Evolutionary conservation across 331 rosid genomes (phyloP).

Genomic region (Acacia pycnantha): DNA sequence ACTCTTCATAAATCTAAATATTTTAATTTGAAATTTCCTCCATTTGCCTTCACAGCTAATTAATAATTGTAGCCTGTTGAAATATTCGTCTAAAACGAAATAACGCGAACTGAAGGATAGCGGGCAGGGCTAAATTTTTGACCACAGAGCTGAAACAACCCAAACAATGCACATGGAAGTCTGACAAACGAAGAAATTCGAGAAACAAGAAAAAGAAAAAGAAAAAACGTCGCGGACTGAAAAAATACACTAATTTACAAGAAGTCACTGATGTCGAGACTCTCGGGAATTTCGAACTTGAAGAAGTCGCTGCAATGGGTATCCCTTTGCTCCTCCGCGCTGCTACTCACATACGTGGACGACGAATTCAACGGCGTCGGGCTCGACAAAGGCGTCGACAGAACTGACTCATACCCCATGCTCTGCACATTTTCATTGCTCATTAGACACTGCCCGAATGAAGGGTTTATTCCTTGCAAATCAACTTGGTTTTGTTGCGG

Average conservation of each 20-base stretch:
- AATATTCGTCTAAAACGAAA: neutral
- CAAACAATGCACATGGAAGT: slow-evolving; percentile 24
- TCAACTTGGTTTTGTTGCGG: slow-evolving; percentile 40
- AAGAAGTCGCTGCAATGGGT: slow-evolving; percentile 67
- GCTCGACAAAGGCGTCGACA: slow-evolving; percentile 67
- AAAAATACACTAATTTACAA: slow-evolving; percentile 46
- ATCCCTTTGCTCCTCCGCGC: slow-evolving; percentile 78
- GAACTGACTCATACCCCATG: slow-evolving; percentile 57
- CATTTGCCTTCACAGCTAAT: neutral
- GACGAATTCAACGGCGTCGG: slow-evolving; percentile 67
- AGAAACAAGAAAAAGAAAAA: neutral
- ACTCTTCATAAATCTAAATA: neutral
- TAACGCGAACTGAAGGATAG: neutral
- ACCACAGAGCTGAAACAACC: neutral
- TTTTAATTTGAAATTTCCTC: neutral
- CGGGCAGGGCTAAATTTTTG: neutral
- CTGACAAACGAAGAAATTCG: slow-evolving; percentile 12
- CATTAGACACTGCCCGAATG: slow-evolving; percentile 29
- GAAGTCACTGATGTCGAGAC: slow-evolving; percentile 67
- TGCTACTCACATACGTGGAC: slow-evolving; percentile 51
- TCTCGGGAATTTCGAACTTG: slow-evolving; percentile 81
- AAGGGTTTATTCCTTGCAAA: slow-evolving; percentile 31
- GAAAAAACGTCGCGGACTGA: neutral
- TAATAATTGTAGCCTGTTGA: neutral
- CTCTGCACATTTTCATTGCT: slow-evolving; percentile 29